Evolutionary conservation across 495 filamentous ascomycete species (phyloP), one percentile per base, ranked within the genome.

Genomic region (Letharia lupina): DNA sequence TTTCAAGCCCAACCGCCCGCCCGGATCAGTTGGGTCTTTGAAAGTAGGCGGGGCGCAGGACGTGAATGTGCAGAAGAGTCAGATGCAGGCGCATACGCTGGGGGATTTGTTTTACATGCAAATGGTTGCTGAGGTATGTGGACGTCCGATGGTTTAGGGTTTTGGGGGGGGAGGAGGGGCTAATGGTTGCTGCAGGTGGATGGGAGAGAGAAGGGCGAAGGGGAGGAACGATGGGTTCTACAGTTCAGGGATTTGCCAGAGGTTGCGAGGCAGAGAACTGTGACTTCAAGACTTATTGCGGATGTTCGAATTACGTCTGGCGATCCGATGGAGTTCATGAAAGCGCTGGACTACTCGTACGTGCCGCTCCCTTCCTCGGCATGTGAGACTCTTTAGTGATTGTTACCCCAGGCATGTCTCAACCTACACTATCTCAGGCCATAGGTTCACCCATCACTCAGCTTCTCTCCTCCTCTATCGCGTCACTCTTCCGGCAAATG

Each of bases 1-100:
- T 66, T 90, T 86, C 80, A 86, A 85, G 71, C 87, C 88, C 45
- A 79, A 66, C 75, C 78, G 31, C 74, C 75, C 31, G n/a, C 41
- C 65, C 64, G 75, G 57, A 68, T 70, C 72, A 74, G 72, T 62
- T 64, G 70, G 59, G 42, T 39, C 61, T 33, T n/a, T 56, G 28
- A 79, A 78, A 47, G 73, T 75, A 11, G 78, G 79, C 35, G 65
- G 76, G 50, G 78, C 77, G 68, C 79, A 80, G 65, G 77, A 80
- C 67, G 65, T 80, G 37, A 75, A 77, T 39, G 76, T 73, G 37
- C 69, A 71, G 8, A 78, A 82, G 56, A 65, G 78, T 56, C 78
- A 80, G 67, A 28, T 66, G 3, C 66, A 69, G 66, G 78, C 76
- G 58, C 79, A 79, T 68, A 78, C 81, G 76, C 70, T 81, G 65